Evolutionary conservation across 257 asterid genomes (phyloP).

Genomic region (Solanum lycopersicoides): DNA sequence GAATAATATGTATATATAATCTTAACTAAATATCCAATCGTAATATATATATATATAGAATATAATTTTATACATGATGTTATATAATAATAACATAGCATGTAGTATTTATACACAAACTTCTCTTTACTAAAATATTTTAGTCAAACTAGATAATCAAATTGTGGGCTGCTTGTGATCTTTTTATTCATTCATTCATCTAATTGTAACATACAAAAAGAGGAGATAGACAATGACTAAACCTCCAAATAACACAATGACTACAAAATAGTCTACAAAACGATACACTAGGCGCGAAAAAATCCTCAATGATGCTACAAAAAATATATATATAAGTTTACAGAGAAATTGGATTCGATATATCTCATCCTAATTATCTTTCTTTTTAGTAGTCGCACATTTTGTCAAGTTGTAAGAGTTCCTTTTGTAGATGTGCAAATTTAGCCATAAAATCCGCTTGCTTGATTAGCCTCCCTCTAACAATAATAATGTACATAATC

Average conservation of each 20-base stretch:
- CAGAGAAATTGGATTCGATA: neutral
- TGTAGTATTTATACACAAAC: neutral
- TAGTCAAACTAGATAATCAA: neutral
- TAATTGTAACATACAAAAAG: neutral
- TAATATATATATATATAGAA: neutral
- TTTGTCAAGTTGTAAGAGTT: neutral
- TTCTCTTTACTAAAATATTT: neutral
- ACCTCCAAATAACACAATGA: neutral
- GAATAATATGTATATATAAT: too few relatives aligned
- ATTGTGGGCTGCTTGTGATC: neutral
- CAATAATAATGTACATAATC: neutral
- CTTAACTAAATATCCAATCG: too few relatives aligned
- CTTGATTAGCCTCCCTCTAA: neutral
- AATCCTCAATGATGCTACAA: neutral
- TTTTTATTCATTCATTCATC: neutral
- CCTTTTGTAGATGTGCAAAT: neutral
- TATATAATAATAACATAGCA: neutral
- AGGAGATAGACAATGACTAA: neutral
- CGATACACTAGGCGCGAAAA: neutral
- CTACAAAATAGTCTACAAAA: neutral
- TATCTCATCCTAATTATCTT: neutral
- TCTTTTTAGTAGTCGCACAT: neutral
- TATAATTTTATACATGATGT: neutral
- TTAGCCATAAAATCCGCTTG: neutral
- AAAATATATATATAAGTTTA: neutral